These are phyloP conservation scores for Calonectria crousiana DNA, from an alignment of 2,329 filamentous ascomycete species.

Conservation along the genomic window DNA sequence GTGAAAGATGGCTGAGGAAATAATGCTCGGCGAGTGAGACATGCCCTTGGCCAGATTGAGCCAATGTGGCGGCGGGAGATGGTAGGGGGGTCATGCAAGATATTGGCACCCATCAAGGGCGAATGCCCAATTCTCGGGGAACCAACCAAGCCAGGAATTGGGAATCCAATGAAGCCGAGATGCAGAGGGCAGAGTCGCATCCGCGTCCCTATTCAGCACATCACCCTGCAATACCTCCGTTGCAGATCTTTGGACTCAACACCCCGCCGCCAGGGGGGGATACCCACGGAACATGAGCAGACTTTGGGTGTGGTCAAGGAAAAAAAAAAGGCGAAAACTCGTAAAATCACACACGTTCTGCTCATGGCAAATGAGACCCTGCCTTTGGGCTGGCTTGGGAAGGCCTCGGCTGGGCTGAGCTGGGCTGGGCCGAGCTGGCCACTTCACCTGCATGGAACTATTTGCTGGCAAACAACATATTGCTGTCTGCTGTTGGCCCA, in stretches of 20 bases:
- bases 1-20: background rate
- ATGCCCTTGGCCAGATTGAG: conserved; percentile 17
- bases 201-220: background rate
- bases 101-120: background rate
- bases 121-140: conserved; percentile 13
- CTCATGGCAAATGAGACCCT: background rate
- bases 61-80: conserved; percentile 16
- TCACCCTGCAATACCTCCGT: background rate
- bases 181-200: conserved; percentile 8
- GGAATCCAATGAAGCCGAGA: conserved; percentile 6
- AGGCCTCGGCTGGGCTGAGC: background rate
- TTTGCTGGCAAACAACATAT: background rate
- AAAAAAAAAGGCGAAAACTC: background rate
- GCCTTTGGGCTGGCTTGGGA: background rate
- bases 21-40: conserved; percentile 9
- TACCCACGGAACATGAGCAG: conserved; percentile 14
- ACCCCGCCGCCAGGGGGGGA: conserved; percentile 17
- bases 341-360: background rate
- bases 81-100: background rate
- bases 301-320: conserved; percentile 21
- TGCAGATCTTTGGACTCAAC: conserved; percentile 17
- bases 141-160: conserved; percentile 16
- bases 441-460: conserved; percentile 7
- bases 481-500: background rate
- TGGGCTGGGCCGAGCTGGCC: background rate